Evolutionary conservation across 1,139 yeast genomes (phyloP).

Genomic region (Debaryomyces psychrophilus): DNA sequence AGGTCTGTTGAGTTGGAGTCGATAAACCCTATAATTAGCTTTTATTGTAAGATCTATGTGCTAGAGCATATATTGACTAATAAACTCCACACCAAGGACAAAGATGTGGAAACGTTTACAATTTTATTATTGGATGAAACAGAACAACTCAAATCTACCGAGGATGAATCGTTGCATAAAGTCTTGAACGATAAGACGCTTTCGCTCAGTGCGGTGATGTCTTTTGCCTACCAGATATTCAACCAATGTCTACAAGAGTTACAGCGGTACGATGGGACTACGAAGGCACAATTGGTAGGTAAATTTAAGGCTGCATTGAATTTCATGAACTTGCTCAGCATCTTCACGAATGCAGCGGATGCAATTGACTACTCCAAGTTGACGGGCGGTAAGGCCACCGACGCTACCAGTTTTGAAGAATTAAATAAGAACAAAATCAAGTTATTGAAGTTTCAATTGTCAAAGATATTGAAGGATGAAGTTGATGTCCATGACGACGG

Average conservation of each 20-base stretch:
- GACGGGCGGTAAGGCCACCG: slow-evolving; percentile 36
- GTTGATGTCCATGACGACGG: slow-evolving; percentile 29
- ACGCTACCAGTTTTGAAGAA: slow-evolving; percentile 29
- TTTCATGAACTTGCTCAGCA: slow-evolving; percentile 35
- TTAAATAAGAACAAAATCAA: slow-evolving; percentile 40
- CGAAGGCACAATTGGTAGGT: slow-evolving; percentile 30
- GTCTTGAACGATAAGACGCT: slow-evolving; percentile 60
- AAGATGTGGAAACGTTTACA: slow-evolving; percentile 60
- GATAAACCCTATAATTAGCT: slow-evolving; percentile 58
- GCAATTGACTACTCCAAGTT: slow-evolving; percentile 36
- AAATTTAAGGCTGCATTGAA: slow-evolving; percentile 43
- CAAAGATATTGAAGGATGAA: slow-evolving; percentile 44
- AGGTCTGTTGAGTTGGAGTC: slow-evolving; percentile 54
- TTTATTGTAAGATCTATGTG: slow-evolving; percentile 62
- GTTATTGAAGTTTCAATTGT: slow-evolving; percentile 43
- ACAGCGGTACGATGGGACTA: slow-evolving; percentile 27
- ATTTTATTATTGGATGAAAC: slow-evolving; percentile 63
- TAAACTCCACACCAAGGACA: slow-evolving; percentile 56
- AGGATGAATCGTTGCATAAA: slow-evolving; percentile 37
- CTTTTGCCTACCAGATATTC: slow-evolving; percentile 65
- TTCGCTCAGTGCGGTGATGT: slow-evolving; percentile 59
- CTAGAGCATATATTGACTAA: slow-evolving; percentile 65
- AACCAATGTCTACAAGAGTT: slow-evolving; percentile 45
- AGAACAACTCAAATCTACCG: slow-evolving; percentile 50
- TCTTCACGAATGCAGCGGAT: slow-evolving; percentile 32